Conservation (phyloP, 768 basidiomycete genomes). For the Clitopilus passeckerianus region DNA sequence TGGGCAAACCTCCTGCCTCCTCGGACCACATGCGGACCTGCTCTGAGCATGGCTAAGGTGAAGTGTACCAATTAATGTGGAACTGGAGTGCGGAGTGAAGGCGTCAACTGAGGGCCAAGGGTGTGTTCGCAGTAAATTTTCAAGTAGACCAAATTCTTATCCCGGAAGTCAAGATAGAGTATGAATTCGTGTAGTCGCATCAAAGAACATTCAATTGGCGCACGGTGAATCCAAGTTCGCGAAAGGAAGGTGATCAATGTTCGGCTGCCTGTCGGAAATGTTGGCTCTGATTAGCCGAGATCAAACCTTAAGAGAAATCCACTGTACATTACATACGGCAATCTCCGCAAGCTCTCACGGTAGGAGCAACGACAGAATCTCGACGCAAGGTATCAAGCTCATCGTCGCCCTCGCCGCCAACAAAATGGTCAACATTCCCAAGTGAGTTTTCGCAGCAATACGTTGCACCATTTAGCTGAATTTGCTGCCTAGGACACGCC, state of each 20-base stretch:
- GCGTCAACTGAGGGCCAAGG: too few species aligned
- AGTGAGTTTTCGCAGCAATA: constrained; percentile 45
- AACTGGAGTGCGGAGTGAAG: too few species aligned
- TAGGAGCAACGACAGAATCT: constrained; percentile 26
- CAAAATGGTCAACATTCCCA: constrained; percentile 94
- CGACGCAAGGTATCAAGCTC: constrained; percentile 18
- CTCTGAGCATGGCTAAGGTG: too few species aligned
- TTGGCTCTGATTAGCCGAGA: constrained; percentile 3
- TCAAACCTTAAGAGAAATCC: constrained; percentile 33
- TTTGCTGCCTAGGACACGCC: constrained; percentile 62
- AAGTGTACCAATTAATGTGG: too few species aligned
- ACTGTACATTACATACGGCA: constrained; percentile 27
- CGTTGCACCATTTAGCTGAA: constrained; percentile 8
- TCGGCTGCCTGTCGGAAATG: too few species aligned
- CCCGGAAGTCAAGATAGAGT: too few species aligned
- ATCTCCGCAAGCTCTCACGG: constrained; percentile 21
- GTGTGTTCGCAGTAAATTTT: too few species aligned
- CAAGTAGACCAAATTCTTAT: too few species aligned
- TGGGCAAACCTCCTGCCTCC: background rate
- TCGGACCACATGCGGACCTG: background rate
- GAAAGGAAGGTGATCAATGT: too few species aligned
- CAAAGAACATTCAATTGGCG: too few species aligned
- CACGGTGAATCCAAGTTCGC: too few species aligned
- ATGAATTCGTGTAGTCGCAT: too few species aligned
- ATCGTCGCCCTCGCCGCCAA: constrained; percentile 38